phyloP scores from a whole-genome alignment of 352 stramenopile species.

The Pythium diclinum region DNA sequence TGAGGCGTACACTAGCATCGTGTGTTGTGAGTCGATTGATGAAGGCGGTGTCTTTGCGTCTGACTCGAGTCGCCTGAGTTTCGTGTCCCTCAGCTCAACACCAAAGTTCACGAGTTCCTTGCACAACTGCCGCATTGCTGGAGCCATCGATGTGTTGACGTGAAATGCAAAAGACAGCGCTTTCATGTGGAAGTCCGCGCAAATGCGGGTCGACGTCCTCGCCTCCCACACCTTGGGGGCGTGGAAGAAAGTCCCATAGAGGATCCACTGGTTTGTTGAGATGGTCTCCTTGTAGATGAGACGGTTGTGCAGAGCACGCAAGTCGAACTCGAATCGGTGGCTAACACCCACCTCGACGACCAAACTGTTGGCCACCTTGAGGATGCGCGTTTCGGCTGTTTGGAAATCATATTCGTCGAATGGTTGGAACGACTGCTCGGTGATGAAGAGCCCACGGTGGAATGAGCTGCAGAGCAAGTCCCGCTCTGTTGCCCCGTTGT shows the following conservation, averaged over 20 bases:
- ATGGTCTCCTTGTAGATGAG: slow-evolving; percentile 20
- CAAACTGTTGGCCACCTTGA: slow-evolving; percentile 3
- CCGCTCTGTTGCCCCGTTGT: neutral
- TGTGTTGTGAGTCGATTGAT: neutral
- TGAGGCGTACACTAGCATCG: slow-evolving; percentile 6
- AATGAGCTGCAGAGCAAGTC: neutral
- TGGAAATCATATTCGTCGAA: neutral
- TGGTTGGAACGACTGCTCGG: neutral
- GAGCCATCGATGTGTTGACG: neutral
- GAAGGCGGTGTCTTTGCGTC: neutral
- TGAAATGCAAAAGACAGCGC: slow-evolving; percentile 26
- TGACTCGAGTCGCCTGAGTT: neutral
- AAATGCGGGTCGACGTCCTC: slow-evolving; percentile 2
- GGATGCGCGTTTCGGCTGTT: neutral
- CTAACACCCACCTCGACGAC: slow-evolving; percentile 1
- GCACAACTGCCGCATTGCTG: slow-evolving; percentile 3
- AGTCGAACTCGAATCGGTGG: slow-evolving; percentile 24
- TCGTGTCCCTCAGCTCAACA: slow-evolving; percentile 23
- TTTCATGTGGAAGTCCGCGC: slow-evolving; percentile 24
- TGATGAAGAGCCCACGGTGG: neutral
- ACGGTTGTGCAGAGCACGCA: slow-evolving; percentile 11
- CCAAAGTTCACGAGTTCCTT: slow-evolving; percentile 16
- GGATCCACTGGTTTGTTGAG: slow-evolving; percentile 6
- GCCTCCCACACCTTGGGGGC: slow-evolving; percentile 20
- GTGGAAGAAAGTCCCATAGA: slow-evolving; percentile 18